Evolutionary conservation across 345 rosid species (phyloP), one percentile per base, ranked within the genome.

Genomic region (Salix purpurea): DNA sequence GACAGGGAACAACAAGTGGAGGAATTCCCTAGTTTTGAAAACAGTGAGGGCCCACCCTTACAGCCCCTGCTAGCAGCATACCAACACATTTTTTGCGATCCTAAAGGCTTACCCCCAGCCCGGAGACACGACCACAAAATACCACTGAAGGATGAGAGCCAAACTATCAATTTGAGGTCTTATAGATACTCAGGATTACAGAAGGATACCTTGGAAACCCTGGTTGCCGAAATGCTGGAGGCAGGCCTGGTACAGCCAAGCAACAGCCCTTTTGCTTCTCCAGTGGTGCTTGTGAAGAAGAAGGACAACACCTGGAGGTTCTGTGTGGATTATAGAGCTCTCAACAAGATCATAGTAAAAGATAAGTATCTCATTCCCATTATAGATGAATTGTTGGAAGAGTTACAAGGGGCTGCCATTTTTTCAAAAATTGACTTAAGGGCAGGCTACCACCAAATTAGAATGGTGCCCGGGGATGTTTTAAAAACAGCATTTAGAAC

Each of bases 1-100:
- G 5, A 32, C 5, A 32, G 34, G 34, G 34, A 4, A 32, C 5
- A 32, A 3, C 34, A 4, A 32, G 34, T 3, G 34, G 34, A 32
- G 5, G 34, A 0, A 0, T 4, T 4, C 4, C 34, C 34, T 32
- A 0, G 0, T 32, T 3, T 32, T 0, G 5, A 4, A 4, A 0
- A 32, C 34, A 3, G 5, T 0, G 34, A 32, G 34, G 34, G 4
- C 4, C 3, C 34, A 32, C 34, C 34, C 4, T 32, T 32, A 32
- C 34, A 32, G 34, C 0, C 5, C 5, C 19, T 50, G 39, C 50
- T 32, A 7, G 0, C 74, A 52, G 2, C 7, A 18, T 1, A 19
- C 4, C 19, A 3, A 1, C 1, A 64, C 18, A 6, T 28, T 50
- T 28, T 32, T 32, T 32, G 34, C 0, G 12, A 16, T 1, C 7